Base-by-base conservation (phyloP, 2,329 filamentous ascomycete genomes). In the Calonectria leucothoes region DNA sequence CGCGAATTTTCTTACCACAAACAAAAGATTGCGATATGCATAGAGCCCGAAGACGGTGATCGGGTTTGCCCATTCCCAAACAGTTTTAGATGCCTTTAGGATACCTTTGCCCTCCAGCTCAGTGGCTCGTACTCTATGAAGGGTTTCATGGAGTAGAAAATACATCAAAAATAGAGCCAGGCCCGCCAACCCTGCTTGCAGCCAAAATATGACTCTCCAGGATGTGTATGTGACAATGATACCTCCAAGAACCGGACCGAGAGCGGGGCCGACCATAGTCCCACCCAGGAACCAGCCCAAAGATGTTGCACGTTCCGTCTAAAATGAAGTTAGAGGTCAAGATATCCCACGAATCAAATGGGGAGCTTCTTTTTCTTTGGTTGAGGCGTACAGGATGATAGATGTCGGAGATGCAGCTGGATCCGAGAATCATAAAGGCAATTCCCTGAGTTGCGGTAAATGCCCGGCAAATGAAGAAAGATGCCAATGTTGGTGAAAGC, bases 161-260 rank as follows among this genome's bases (percentile, higher is more conserved):
- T 90, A 84, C 33, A 92, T 87, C 3, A 91, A 85, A 15, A 69
- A 10, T n/a, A 48, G 17, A 15, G 66, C 66, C 17, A 33, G 17
- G 17, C 88, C 92, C 0, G 89, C 89, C 2, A 94, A 86, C 0
- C 89, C 92, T 0, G 90, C 88, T 77, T 94, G 92, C 1, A 94
- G 85, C 90, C 92, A 94, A 83, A 94, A 94, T 71, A 94, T 93
- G 59, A 89, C 89, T 33, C 92, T 85, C 93, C 93, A 94, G 29
- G 86, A 88, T 6, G 87, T 84, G 82, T 90, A 94, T 0, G 92
- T 94, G 25, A 94, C 91, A 69, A 94, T 93, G 48, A 94, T 91
- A 31, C 93, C 93, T 74, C 92, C 89, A 11, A 94, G 85, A 76
- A 93, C 92, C 0, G 88, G 88, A 0, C 92, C 91, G 73, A 92